Conservation (phyloP, 441 rosid genomes). For the Mallotus japonicus region DNA sequence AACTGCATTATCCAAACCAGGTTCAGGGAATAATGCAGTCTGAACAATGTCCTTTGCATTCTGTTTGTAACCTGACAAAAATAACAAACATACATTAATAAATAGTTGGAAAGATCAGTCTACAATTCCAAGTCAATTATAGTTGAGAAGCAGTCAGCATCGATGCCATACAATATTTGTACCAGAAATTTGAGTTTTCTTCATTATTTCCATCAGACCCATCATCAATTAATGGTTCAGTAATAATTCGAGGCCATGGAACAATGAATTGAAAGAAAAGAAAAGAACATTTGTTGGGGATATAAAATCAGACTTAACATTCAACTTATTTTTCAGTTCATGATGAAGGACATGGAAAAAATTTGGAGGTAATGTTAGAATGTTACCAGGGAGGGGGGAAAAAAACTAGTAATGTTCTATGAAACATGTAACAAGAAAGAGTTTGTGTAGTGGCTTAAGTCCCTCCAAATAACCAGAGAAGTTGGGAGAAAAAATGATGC, state of each 20-base stretch:
- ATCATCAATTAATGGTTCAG: not conserved
- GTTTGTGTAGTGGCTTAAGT: not conserved
- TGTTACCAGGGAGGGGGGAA: no score
- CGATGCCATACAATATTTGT: not conserved
- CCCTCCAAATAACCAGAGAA: not conserved
- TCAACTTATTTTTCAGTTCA: not conserved
- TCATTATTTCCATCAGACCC: not conserved
- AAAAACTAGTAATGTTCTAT: no score
- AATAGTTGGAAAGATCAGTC: not conserved
- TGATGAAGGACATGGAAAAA: not conserved
- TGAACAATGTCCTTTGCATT: constrained; percentile 72
- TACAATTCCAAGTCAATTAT: not conserved
- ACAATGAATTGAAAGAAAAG: not conserved
- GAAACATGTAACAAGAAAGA: not conserved
- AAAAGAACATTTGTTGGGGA: not conserved
- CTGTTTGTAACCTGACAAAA: constrained; percentile 66
- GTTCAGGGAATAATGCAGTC: constrained; percentile 93
- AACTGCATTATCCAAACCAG: constrained; percentile 61
- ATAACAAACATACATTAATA: constrained; percentile 8
- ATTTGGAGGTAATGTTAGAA: not conserved
- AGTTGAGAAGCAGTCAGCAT: not conserved
- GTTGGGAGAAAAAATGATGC: not conserved
- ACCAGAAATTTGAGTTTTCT: constrained; percentile 2
- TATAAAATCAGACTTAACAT: not conserved
- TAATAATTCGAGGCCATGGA: not conserved